A percentile compares a stretch with the other conserved stretches of the same genome.
Evolutionary conservation across 306 rosid genomes (phyloP).

Genomic region (Dicorynia guianensis): DNA sequence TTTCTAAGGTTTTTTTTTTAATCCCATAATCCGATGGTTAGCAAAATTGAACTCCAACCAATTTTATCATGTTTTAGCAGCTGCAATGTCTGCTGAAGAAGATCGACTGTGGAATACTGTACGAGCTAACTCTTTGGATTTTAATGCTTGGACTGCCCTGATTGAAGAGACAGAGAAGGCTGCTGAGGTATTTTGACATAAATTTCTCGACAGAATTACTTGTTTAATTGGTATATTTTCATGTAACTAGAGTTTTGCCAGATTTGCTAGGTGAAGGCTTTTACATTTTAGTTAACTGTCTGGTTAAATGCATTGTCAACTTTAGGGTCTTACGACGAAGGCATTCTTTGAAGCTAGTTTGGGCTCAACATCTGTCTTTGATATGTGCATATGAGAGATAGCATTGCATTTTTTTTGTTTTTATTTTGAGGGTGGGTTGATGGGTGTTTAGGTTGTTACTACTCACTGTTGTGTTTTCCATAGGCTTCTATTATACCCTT

Average conservation of each 20-base stretch:
- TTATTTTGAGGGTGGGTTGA: not conserved
- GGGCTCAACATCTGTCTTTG: constrained; percentile 1
- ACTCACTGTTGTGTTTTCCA: not conserved
- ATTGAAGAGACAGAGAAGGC: constrained; percentile 96
- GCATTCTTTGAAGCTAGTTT: not conserved
- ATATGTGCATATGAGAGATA: constrained; percentile 10
- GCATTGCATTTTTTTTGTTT: constrained; percentile 2
- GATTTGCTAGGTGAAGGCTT: not conserved
- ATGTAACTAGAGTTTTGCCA: constrained; percentile 20
- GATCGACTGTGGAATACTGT: constrained; percentile 95
- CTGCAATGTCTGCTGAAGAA: constrained; percentile 87
- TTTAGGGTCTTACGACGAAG: not conserved
- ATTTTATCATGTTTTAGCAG: constrained; percentile 37
- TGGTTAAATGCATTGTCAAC: constrained; percentile 5
- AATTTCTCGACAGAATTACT: not conserved
- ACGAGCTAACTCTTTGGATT: constrained; percentile 89
- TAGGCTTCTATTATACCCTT: not conserved
- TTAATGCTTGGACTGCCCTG: constrained; percentile 92
- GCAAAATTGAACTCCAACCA: constrained; percentile 2
- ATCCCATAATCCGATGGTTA: not conserved
- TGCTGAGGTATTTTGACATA: constrained; percentile 69
- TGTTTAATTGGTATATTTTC: not conserved
- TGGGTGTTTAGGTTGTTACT: constrained; percentile 19
- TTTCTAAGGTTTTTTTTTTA: not conserved
- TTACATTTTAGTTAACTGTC: not conserved